These are phyloP conservation scores for Deuterostichococcus epilithicus DNA, from an alignment of 139 green algal genomes.

Conservation along the genomic window DNA sequence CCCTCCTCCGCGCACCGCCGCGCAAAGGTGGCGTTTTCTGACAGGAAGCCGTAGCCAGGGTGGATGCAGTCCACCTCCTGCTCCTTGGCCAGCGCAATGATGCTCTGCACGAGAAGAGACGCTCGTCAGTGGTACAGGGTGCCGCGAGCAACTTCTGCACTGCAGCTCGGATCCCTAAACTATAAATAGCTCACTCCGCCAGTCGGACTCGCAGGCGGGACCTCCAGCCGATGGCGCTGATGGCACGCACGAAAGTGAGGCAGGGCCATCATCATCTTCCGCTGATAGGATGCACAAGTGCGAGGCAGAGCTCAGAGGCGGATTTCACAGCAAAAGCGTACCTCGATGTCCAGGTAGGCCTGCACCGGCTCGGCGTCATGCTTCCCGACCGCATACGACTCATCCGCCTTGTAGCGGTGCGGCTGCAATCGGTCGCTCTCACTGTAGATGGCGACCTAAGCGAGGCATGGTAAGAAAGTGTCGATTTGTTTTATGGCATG, in stretches of 20 bases:
- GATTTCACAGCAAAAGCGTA: too few species aligned
- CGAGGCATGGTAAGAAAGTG: too few species aligned
- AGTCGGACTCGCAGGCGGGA: too few species aligned
- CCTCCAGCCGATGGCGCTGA: too few species aligned
- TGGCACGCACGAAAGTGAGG: too few species aligned
- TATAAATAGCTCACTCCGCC: too few species aligned
- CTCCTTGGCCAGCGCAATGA: slow-evolving; percentile 69
- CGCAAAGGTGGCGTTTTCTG: slow-evolving; percentile 86
- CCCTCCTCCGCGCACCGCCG: slow-evolving; percentile 76
- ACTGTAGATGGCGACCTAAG: slow-evolving; percentile 86
- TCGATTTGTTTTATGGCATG: too few species aligned
- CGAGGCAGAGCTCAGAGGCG: too few species aligned
- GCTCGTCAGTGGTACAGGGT: too few species aligned
- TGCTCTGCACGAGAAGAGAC: slow-evolving; percentile 8
- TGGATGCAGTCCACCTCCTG: slow-evolving; percentile 90
- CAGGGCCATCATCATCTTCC: background rate
- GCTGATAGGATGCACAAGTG: background rate
- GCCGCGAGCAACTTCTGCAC: too few species aligned
- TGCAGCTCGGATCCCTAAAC: too few species aligned
- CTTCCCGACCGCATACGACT: slow-evolving; percentile 46
- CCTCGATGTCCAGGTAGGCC: slow-evolving; percentile 83
- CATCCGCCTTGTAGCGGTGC: slow-evolving; percentile 78
- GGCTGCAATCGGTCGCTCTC: slow-evolving; percentile 77
- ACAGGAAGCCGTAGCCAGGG: slow-evolving; percentile 82
- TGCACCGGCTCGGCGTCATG: slow-evolving; percentile 65